Evolutionary conservation across 2,329 filamentous ascomycete genomes (phyloP), one percentile per base, ranked within the genome.

Genomic region (Zalaria obscura): DNA sequence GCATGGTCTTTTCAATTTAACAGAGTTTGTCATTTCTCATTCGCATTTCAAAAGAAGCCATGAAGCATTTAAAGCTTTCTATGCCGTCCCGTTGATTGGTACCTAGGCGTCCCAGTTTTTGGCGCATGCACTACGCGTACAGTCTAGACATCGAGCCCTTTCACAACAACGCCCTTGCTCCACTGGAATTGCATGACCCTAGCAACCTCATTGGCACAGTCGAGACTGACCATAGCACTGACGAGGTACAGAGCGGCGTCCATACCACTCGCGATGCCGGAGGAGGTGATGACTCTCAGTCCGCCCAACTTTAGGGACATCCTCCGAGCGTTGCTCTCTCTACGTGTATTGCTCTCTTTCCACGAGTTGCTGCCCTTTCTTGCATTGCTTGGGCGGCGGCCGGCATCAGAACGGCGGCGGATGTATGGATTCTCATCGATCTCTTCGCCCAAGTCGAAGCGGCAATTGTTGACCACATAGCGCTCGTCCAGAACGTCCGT

Each of bases 391-490:
- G 52, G 60, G 58, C 54, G 64, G 59, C 63, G 65, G 58, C 53
- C 66, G 6, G 50, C 49, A 28, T 56, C 55, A 42, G 54, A 56
- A 48, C 55, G 57, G 39, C 55, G 50, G 47, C 57, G 57, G 59
- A 91, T 79, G 64, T 89, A 89, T 28, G 83, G 83, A 62, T 85
- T 89, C 62, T 87, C 80, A 47, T 88, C 82, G 55, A 83, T 76
- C 55, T 88, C 77, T 46, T 81, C 80, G 51, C 71, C 73, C 35
- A 91, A 69, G 53, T 91, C 84, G 60, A 89, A 93, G 52, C 85
- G 81, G 45, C 87, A 78, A 64, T 93, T 91, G 71, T 93, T 93
- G 60, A 93, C 85, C 18, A 93, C 84, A 58, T 91, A 93, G 55
- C 84, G 75, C 55, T 84, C 80, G 56, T 91, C 83, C 55, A 89